These are phyloP conservation scores for Leptodermis oblonga DNA, from an alignment of 257 asterid genomes.

Conservation along the genomic window DNA sequence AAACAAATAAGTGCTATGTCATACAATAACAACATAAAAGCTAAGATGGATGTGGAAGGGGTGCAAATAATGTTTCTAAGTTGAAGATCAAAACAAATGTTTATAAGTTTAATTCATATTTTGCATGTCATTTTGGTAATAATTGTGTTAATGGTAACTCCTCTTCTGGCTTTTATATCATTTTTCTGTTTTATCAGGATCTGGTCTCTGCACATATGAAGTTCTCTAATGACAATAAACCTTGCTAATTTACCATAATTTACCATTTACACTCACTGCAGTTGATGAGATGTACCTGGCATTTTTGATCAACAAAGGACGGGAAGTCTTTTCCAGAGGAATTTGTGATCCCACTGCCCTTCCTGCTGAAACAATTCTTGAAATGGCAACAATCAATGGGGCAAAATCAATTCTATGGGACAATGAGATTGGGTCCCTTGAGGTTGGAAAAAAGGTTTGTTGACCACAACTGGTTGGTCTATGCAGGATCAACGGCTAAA, in stretches of 20 bases:
- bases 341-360: constrained; percentile 64
- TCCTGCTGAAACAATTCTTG: constrained; percentile 74
- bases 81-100: background rate
- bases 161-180: background rate
- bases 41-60: background rate
- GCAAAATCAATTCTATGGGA: constrained; percentile 72
- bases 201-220: background rate
- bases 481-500: background rate
- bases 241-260: background rate
- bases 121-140: background rate
- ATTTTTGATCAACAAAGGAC: constrained; percentile 76
- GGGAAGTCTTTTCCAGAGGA: constrained; percentile 54
- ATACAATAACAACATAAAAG: too few species aligned
- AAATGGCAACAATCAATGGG: constrained; percentile 69
- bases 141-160: background rate
- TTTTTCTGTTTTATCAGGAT: background rate
- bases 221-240: background rate
- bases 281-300: constrained; percentile 94
- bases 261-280: constrained; percentile 20
- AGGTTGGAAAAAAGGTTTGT: constrained; percentile 72
- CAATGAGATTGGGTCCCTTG: constrained; percentile 75
- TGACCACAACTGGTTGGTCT: background rate
- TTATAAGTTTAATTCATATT: background rate
- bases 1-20: too few species aligned
- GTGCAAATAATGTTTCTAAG: background rate